Evolutionary conservation across 768 basidiomycete genomes (phyloP).

Genomic region (Phylloporus scabripes): DNA sequence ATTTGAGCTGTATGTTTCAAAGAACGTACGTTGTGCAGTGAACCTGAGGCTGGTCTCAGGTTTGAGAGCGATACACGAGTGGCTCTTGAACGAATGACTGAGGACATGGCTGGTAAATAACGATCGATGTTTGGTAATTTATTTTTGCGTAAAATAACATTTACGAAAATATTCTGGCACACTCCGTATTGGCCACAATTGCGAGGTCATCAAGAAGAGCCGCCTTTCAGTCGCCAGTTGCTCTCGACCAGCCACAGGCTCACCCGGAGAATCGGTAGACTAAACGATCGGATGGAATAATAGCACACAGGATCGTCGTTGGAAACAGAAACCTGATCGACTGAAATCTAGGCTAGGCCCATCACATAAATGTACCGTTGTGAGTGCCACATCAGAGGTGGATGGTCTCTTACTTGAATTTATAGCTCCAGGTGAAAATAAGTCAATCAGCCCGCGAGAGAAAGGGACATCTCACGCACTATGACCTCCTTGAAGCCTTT

Average conservation of each 20-base stretch:
- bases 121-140: background rate
- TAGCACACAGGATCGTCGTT: no score
- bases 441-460: background rate
- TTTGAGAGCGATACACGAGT: conserved; percentile 60
- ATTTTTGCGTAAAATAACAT: background rate
- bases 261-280: no score
- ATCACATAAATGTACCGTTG: background rate
- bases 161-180: background rate
- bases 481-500: conserved; percentile 50
- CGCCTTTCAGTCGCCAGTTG: no score
- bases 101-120: conserved; percentile 27
- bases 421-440: background rate
- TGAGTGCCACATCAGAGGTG: background rate
- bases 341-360: background rate
- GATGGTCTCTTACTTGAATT: background rate
- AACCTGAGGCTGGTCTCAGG: conserved; percentile 63
- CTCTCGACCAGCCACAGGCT: no score
- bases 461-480: background rate
- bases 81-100: conserved; percentile 29
- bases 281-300: no score
- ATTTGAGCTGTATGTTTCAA: background rate
- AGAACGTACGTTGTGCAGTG: conserved; percentile 55
- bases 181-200: no score
- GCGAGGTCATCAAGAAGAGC: no score
- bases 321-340: no score